phyloP scores from a whole-genome alignment of 176 grass and related monocot genomes.

The Aegilops speltoides region DNA sequence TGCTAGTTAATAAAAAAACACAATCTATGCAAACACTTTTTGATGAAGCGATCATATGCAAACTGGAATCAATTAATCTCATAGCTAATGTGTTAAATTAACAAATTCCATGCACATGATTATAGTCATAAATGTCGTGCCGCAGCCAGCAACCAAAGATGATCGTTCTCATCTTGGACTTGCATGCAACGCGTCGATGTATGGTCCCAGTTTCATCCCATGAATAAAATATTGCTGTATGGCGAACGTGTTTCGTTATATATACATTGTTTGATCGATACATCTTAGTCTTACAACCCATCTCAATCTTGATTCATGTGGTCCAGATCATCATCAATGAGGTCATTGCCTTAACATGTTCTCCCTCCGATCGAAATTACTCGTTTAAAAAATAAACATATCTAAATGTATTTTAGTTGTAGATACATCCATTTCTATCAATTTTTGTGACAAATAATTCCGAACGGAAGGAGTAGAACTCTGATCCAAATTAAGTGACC shows the following conservation, averaged over 20 bases:
- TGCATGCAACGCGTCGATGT: neutral
- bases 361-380: no score
- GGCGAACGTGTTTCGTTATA: slow-evolving; percentile 20
- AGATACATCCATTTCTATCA: no score
- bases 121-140: neutral
- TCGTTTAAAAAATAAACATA: no score
- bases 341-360: neutral
- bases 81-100: neutral
- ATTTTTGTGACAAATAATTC: no score
- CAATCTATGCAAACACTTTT: no score
- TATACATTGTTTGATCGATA: neutral
- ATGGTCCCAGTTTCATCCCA: neutral
- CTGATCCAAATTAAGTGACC: no score
- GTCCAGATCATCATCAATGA: neutral
- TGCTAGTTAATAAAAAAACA: no score
- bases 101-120: neutral
- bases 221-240: neutral
- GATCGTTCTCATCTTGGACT: neutral
- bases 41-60: neutral
- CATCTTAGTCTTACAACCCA: neutral
- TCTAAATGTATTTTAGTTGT: no score
- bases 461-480: no score
- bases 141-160: neutral
- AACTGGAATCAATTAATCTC: neutral
- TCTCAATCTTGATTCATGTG: neutral